phyloP scores from a whole-genome alignment of 1,139 yeast genomes.

The Kodamaea ohmeri region DNA sequence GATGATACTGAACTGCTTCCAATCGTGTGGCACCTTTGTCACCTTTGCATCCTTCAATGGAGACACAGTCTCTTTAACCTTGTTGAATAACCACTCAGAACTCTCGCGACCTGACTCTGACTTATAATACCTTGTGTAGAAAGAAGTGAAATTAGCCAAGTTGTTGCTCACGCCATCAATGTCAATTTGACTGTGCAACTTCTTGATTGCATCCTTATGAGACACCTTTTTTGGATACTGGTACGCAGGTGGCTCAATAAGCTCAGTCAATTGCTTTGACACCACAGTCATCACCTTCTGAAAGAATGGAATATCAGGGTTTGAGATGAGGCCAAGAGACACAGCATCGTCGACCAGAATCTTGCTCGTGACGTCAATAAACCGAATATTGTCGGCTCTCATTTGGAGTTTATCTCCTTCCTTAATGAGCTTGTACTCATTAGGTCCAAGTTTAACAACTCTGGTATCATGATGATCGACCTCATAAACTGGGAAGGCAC shows the following conservation, averaged over 20 bases:
- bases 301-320: slow-evolving; percentile 9
- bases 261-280: slow-evolving; percentile 32
- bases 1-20: slow-evolving; percentile 46
- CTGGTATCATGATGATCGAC: slow-evolving; percentile 10
- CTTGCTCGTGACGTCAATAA: slow-evolving; percentile 67
- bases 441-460: slow-evolving; percentile 39
- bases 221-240: slow-evolving; percentile 52
- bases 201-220: slow-evolving; percentile 39
- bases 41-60: slow-evolving; percentile 38
- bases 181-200: slow-evolving; percentile 42
- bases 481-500: slow-evolving; percentile 17
- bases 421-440: slow-evolving; percentile 39
- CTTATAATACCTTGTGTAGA: slow-evolving; percentile 79
- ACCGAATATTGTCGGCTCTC: slow-evolving; percentile 52
- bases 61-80: slow-evolving; percentile 41
- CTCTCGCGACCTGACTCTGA: slow-evolving; percentile 67
- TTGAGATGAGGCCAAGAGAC: slow-evolving; percentile 27
- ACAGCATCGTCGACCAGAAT: slow-evolving; percentile 37
- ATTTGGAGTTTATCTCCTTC: slow-evolving; percentile 58
- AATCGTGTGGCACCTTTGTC: slow-evolving; percentile 33
- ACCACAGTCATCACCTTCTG: slow-evolving; percentile 23
- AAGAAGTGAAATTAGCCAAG: slow-evolving; percentile 64
- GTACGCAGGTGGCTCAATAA: slow-evolving; percentile 38
- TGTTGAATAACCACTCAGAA: slow-evolving; percentile 65
- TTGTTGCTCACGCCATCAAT: slow-evolving; percentile 48